Evolutionary conservation across 1,284 basidiomycete genomes (phyloP), one percentile per base, ranked within the genome.

Genomic region (Ceratobasidium sp.): DNA sequence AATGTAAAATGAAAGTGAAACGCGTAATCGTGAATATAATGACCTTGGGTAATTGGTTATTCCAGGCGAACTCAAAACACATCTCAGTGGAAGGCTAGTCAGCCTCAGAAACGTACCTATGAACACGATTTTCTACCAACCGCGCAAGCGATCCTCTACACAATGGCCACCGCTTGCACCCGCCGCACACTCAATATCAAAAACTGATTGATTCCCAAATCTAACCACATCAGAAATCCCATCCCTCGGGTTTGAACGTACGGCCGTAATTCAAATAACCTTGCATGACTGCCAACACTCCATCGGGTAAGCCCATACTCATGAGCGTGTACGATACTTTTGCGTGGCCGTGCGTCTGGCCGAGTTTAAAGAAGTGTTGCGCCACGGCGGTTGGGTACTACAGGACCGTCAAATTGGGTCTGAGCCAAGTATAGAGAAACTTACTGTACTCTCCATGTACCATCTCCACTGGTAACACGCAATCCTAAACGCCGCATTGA

Each of bases 321-420:
- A 98, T 81, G 29, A 99, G 81, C 10, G 95, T 96, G 77, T 96
- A 98, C 60, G 90, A 87, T 70, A 98, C 94, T 82, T 99, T 99
- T 67, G 88, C 90, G 73, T 96, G 90, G 0, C 97, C 97, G 74
- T 98, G 95, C n/a, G 92, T 87, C 77, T 91, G 88, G 15, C 96
- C 95, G 17, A 99, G 83, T 78, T 94, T 95, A 87, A 93, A 98
- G 75, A 98, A 87, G 70, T 90, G 87, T 54, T 91, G 87, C 0
- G 94, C 93, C 49, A 98, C 94, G 71, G 90, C 87, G 1, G 94
- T 94, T 1, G 96, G 96, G 77, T 93, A 98, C 89, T 94, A 74
- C 6, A 42, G 17, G 29, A 40, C 42, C 2, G 13, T 2, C 27
- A 49, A 15, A 45, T 22, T 45, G 17, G 42, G 55, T 55, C 45